A percentile compares a stretch with the other conserved stretches of the same genome.
These are phyloP conservation scores for Biscutella laevigata DNA, from an alignment of 441 rosid genomes.

Conservation along the genomic window DNA sequence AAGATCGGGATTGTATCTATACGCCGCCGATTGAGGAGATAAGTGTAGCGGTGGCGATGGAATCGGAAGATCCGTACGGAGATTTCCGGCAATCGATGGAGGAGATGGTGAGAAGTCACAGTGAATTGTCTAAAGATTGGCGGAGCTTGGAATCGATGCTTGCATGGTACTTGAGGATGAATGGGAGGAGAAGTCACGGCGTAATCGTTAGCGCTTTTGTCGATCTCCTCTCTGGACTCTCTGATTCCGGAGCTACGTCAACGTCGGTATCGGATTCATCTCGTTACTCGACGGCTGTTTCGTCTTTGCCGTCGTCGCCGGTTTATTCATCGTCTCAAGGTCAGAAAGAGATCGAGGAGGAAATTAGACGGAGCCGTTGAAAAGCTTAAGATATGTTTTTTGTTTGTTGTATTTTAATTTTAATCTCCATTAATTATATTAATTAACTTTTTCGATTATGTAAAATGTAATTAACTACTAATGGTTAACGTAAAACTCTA, in stretches of 20 bases:
- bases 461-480: constrained; percentile 17
- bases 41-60: constrained; percentile 29
- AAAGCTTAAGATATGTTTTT: background rate
- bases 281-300: constrained; percentile 26
- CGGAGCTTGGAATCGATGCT: constrained; percentile 29
- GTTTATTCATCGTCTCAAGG: constrained; percentile 6
- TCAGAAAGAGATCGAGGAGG: constrained; percentile 28
- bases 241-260: constrained; percentile 17
- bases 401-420: background rate
- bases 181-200: constrained; percentile 25
- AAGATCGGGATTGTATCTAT: constrained; percentile 2
- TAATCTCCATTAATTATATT: constrained; percentile 8
- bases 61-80: constrained; percentile 30
- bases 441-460: constrained; percentile 8
- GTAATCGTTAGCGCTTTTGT: constrained; percentile 24
- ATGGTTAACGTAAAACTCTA: constrained; percentile 10
- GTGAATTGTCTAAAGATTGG: constrained; percentile 24
- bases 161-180: constrained; percentile 30
- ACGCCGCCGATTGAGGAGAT: constrained; percentile 26
- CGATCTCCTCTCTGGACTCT: constrained; percentile 21
- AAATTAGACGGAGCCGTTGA: constrained; percentile 23
- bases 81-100: constrained; percentile 31
- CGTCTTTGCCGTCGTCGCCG: constrained; percentile 30
- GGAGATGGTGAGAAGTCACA: constrained; percentile 29
- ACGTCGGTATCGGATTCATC: constrained; percentile 13